phyloP scores from a whole-genome alignment of 495 filamentous ascomycete genomes.

The Recurvomyces mirabilis region DNA sequence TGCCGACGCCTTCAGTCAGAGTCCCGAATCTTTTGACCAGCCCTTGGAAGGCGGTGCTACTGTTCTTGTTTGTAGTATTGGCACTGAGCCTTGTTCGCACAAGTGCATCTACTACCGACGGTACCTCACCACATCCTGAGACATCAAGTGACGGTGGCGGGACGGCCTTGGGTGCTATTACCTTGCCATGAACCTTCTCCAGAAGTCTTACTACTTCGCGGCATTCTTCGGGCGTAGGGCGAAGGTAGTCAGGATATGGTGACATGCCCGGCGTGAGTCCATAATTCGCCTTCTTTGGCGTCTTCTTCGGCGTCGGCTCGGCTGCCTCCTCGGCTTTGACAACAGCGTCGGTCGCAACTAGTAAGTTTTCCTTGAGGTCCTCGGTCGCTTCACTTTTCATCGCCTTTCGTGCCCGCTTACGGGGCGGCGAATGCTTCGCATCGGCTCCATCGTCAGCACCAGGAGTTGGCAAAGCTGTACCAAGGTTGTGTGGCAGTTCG shows the following conservation, averaged over 20 bases:
- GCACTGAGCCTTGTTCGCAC: slow-evolving; percentile 73
- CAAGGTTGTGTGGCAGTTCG: slow-evolving; percentile 30
- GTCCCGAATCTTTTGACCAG: slow-evolving; percentile 61
- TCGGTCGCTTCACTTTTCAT: slow-evolving; percentile 12
- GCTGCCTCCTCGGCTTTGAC: slow-evolving; percentile 6
- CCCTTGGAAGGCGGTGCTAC: slow-evolving; percentile 58
- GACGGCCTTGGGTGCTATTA: slow-evolving; percentile 53
- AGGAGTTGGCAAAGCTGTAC: slow-evolving; percentile 16
- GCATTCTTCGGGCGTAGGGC: slow-evolving; percentile 62
- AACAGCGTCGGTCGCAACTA: neutral
- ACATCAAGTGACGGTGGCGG: slow-evolving; percentile 67
- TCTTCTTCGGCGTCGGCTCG: slow-evolving; percentile 17
- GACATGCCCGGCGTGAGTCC: slow-evolving; percentile 28
- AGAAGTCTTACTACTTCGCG: slow-evolving; percentile 63
- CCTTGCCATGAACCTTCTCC: slow-evolving; percentile 52
- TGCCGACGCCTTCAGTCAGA: slow-evolving; percentile 47
- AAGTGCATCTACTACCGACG: slow-evolving; percentile 79
- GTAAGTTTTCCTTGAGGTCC: slow-evolving; percentile 7
- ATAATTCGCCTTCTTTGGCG: slow-evolving; percentile 21
- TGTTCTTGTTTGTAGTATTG: slow-evolving; percentile 55
- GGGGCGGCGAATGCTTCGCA: slow-evolving; percentile 8
- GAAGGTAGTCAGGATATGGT: slow-evolving; percentile 59
- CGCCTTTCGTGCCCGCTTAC: slow-evolving; percentile 10
- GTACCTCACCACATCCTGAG: slow-evolving; percentile 88
- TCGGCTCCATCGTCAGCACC: slow-evolving; percentile 9